A percentile compares a stretch with the other conserved stretches of the same genome.
These are phyloP conservation scores for Camelina sativa DNA, from an alignment of 345 rosid species.

Conservation along the genomic window DNA sequence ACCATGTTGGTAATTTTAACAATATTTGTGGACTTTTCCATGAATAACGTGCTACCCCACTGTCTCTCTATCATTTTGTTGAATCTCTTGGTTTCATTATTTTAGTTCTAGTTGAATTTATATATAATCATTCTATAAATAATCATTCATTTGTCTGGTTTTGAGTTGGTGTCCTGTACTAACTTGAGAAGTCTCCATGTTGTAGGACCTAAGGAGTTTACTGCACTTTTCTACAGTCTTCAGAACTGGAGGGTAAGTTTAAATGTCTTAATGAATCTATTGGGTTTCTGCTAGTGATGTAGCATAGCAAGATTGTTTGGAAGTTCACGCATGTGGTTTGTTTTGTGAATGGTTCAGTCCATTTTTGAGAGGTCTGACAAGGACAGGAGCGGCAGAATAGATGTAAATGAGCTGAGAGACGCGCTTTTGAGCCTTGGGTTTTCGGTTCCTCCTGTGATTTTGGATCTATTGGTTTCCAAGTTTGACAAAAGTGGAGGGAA, in stretches of 20 bases:
- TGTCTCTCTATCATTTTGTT: slow-evolving; percentile 11
- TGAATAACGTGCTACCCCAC: slow-evolving; percentile 34
- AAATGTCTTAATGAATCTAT: background rate
- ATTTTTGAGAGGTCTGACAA: slow-evolving; percentile 84
- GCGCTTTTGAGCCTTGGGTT: slow-evolving; percentile 84
- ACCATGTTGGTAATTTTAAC: slow-evolving; percentile 1
- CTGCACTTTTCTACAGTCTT: slow-evolving; percentile 81
- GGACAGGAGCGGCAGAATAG: slow-evolving; percentile 90
- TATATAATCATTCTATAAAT: slow-evolving; percentile 12
- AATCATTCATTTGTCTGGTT: too few relatives aligned
- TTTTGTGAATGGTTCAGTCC: slow-evolving; percentile 45
- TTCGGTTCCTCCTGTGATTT: slow-evolving; percentile 63
- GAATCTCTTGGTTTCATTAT: slow-evolving; percentile 21
- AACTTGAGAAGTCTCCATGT: slow-evolving; percentile 1
- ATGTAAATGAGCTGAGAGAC: slow-evolving; percentile 74
- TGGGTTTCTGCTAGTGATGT: background rate
- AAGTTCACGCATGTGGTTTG: slow-evolving; percentile 11
- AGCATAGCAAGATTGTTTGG: background rate
- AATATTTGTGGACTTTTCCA: background rate
- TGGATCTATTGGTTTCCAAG: slow-evolving; percentile 83
- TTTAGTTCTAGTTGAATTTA: slow-evolving; percentile 34
- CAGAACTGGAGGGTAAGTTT: slow-evolving; percentile 92
- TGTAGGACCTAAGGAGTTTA: slow-evolving; percentile 91
- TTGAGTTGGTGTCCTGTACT: slow-evolving; percentile 9
- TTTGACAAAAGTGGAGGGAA: slow-evolving; percentile 83